Percentiles rank a stretch among this genome's conserved stretches.
Conservation (phyloP, 805 yeast species). For the Ogataea salicorniae region DNA sequence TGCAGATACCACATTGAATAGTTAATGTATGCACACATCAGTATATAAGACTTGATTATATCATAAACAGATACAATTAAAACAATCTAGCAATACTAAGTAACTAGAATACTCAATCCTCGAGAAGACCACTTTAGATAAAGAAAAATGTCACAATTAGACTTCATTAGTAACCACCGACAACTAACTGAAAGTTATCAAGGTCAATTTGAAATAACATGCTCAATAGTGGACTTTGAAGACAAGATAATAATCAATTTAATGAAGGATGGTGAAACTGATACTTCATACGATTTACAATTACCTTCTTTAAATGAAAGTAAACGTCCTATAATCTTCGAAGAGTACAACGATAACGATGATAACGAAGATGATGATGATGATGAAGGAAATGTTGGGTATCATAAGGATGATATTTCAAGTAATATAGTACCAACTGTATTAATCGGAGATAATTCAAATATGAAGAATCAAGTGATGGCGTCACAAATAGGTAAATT, state of each 20-base stretch:
- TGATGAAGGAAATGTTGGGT: slow-evolving; percentile 26
- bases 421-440: slow-evolving; percentile 22
- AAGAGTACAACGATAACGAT: slow-evolving; percentile 6
- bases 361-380: slow-evolving; percentile 19
- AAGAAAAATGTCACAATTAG: neutral
- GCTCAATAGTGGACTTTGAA: slow-evolving; percentile 27
- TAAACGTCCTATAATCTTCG: slow-evolving; percentile 11
- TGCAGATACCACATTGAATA: too few species aligned
- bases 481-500: slow-evolving; percentile 45
- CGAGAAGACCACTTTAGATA: neutral
- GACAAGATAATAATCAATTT: slow-evolving; percentile 39
- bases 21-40: too few species aligned
- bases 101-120: too few species aligned
- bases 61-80: too few species aligned
- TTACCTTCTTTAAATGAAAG: slow-evolving; percentile 16
- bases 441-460: slow-evolving; percentile 42
- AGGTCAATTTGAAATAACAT: slow-evolving; percentile 13
- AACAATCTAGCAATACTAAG: too few species aligned
- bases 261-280: slow-evolving; percentile 40
- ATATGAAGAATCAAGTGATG: slow-evolving; percentile 41
- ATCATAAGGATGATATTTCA: slow-evolving; percentile 3
- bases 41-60: too few species aligned
- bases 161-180: slow-evolving; percentile 8
- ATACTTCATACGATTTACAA: slow-evolving; percentile 43
- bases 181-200: slow-evolving; percentile 7